Base-by-base conservation (phyloP, 345 rosid species). In the Conringia planisiliqua region DNA sequence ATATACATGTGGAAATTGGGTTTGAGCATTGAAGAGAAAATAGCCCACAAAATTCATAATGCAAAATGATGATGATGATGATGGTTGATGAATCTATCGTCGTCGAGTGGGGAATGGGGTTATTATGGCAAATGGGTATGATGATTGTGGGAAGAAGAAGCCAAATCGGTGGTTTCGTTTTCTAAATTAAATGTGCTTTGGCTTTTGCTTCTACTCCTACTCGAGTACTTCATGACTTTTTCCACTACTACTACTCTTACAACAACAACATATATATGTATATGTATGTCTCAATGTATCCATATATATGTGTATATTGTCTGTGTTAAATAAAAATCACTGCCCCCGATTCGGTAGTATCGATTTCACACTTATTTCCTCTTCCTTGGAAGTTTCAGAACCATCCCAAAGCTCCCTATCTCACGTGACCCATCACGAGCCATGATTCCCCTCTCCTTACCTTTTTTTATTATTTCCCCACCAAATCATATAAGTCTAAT, bases 131-230 rank as follows among this genome's bases (percentile, higher is more conserved):
- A 77, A 70, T 77, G 71, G 80, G 80, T 77, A 57, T 70, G 71
- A 77, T 77, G 66, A 71, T 70, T 77, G 61, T 77, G 33, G 61
- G 76, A 71, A 77, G 80, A 71, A 77, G 72, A 71, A 71, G 71
- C 72, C 80, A 70, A 77, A 70, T 70, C 72, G 76, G 71, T 77
- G 80, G 80, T 77, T 71, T 77, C 80, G 80, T 77, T 77, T 77
- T 77, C 80, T 36, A 65, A 77, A 77, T 77, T 77, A 46, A 77
- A 77, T 77, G 68, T 77, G 72, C 35, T 77, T 77, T 77, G 80
- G 80, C 76, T 71, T 77, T 77, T 71, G 72, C 76, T 77, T 65
- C 76, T 71, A 14, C 67, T 64, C 38, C 66, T 71, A 64, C 80
- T 77, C 80, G 30, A 77, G 72, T 71, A 43, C 71, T 71, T 35